These are phyloP conservation scores for Dimargaris xerosporica DNA, from an alignment of 192 early-diverging fungal species.

Conservation along the genomic window DNA sequence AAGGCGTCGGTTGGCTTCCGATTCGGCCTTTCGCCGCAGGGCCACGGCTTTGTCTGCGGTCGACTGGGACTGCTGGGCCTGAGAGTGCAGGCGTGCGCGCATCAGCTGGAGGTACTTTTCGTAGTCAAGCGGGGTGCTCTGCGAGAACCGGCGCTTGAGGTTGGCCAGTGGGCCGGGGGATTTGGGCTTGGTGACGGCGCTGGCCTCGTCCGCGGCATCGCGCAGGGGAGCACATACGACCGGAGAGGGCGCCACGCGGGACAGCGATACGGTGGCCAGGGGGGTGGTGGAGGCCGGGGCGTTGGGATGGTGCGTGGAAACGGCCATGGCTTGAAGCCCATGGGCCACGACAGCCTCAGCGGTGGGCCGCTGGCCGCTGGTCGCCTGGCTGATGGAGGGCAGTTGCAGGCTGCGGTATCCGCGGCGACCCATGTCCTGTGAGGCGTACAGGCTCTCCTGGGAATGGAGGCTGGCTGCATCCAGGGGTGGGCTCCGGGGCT, in stretches of 20 bases:
- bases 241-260: slow-evolving; percentile 9
- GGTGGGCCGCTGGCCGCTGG: neutral
- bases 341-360: neutral
- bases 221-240: neutral
- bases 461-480: slow-evolving; percentile 5
- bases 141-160: slow-evolving; percentile 6
- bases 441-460: neutral
- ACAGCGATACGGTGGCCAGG: neutral
- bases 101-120: slow-evolving; percentile 11
- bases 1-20: neutral
- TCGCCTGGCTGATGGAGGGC: neutral
- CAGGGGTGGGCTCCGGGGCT: neutral
- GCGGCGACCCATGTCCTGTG: slow-evolving; percentile 3
- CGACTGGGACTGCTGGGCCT: slow-evolving; percentile 7
- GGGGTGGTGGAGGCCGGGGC: neutral
- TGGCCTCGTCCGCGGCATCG: neutral
- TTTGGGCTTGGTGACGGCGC: neutral
- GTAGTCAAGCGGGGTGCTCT: slow-evolving; percentile 5
- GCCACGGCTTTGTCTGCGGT: neutral
- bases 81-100: slow-evolving; percentile 2
- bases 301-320: neutral
- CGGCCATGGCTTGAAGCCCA: neutral
- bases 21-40: neutral
- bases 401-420: slow-evolving; percentile 6
- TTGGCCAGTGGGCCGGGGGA: slow-evolving; percentile 4